These are phyloP conservation scores for Tilletia indica DNA, from an alignment of 1,284 basidiomycete genomes.

Conservation along the genomic window DNA sequence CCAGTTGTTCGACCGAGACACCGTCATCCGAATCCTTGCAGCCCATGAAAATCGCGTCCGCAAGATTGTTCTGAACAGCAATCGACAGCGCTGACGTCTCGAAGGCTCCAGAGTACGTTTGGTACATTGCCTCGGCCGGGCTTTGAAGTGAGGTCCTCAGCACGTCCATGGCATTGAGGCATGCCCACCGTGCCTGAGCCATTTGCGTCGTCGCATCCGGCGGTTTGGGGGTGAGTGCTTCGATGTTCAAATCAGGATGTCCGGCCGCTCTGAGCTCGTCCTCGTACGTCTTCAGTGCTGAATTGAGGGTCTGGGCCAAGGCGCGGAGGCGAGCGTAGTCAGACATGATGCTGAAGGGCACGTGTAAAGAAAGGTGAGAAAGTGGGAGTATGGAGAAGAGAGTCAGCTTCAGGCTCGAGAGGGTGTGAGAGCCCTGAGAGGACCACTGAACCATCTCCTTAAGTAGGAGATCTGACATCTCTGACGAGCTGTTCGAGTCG, in stretches of 20 bases:
- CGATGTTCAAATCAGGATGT: too few relatives aligned
- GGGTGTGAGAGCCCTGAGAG: too few relatives aligned
- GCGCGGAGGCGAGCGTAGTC: background rate
- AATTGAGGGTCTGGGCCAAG: constrained; percentile 1
- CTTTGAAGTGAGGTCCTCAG: background rate
- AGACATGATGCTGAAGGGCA: too few relatives aligned
- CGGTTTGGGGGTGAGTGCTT: too few relatives aligned
- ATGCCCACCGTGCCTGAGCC: constrained; percentile 14
- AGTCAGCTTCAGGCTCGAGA: too few relatives aligned
- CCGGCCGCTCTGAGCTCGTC: background rate
- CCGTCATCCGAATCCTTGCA: background rate
- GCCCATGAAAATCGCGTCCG: too few relatives aligned
- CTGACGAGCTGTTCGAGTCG: too few relatives aligned
- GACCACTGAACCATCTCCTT: too few relatives aligned
- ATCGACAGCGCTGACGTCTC: background rate
- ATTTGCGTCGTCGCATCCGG: background rate
- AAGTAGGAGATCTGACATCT: too few relatives aligned
- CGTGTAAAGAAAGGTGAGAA: too few relatives aligned
- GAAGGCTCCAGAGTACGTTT: background rate
- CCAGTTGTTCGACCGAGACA: background rate
- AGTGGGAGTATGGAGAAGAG: too few relatives aligned
- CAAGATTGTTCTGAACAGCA: background rate
- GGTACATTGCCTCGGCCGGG: constrained; percentile 12
- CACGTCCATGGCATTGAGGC: constrained; percentile 5
- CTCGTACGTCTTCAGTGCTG: background rate